These are phyloP conservation scores for Starmera amethionina DNA, from an alignment of 805 yeast genomes.

Conservation along the genomic window DNA sequence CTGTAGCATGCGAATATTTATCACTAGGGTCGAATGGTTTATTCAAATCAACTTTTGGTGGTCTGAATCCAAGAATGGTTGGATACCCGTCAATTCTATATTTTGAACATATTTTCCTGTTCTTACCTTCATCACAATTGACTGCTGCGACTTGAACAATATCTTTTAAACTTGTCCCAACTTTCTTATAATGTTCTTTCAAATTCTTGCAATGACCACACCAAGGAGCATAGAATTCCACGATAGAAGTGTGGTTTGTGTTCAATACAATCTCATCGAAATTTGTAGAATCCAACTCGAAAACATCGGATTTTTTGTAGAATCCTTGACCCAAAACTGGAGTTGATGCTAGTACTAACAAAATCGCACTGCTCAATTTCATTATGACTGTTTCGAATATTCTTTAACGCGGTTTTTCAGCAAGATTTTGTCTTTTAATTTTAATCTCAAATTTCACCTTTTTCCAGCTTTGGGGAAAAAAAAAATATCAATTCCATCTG, in stretches of 20 bases:
- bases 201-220: conserved; percentile 87
- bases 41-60: conserved; percentile 47
- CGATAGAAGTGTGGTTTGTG: conserved; percentile 71
- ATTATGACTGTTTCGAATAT: too few species aligned
- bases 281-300: conserved; percentile 44
- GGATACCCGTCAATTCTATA: conserved; percentile 74
- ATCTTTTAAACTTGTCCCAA: conserved; percentile 49
- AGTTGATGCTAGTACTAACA: too few species aligned
- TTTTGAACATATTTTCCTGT: conserved; percentile 59
- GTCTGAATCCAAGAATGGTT: conserved; percentile 71
- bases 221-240: conserved; percentile 96
- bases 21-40: conserved; percentile 5
- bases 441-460: too few species aligned
- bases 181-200: conserved; percentile 51
- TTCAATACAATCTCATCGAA: conserved; percentile 58
- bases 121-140: conserved; percentile 67
- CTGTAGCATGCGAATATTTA: conserved; percentile 38
- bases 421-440: too few species aligned
- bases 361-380: too few species aligned
- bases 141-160: conserved; percentile 68
- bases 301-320: conserved; percentile 28
- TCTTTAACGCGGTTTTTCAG: too few species aligned
- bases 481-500: too few species aligned
- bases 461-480: too few species aligned
- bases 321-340: conserved; percentile 16